Evolutionary conservation across 148 eudicot species (phyloP).

Genomic region (Vaccinium myrtillus): DNA sequence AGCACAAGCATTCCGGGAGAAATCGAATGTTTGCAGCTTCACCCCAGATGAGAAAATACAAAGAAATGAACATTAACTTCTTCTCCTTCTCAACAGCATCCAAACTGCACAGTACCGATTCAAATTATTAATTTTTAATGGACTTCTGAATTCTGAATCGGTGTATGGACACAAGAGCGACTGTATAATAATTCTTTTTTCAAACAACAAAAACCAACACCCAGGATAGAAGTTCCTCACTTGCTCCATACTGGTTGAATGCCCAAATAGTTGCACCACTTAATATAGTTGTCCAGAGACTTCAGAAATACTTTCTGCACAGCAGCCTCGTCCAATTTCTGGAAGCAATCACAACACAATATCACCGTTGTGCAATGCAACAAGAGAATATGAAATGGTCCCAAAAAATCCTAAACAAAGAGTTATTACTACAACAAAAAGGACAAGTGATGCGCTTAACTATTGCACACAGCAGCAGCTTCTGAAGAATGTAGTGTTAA

Average conservation of each 20-base stretch:
- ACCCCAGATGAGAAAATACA: slow-evolving; percentile 94
- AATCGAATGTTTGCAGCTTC: slow-evolving; percentile 95
- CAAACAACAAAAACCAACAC: not conserved
- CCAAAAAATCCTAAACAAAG: not conserved
- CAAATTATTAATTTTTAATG: not conserved
- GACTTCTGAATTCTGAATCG: not conserved
- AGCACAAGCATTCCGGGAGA: slow-evolving; percentile 98
- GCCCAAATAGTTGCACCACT: slow-evolving; percentile 87
- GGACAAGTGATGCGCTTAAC: not conserved
- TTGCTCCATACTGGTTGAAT: slow-evolving; percentile 85
- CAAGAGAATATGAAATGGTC: not conserved
- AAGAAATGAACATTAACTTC: slow-evolving; percentile 66
- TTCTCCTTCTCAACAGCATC: slow-evolving; percentile 83
- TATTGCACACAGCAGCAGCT: not conserved
- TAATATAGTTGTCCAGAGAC: slow-evolving; percentile 89
- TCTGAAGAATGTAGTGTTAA: not conserved
- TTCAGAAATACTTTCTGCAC: slow-evolving; percentile 74
- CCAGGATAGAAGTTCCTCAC: slow-evolving; percentile 39
- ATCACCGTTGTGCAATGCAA: not conserved
- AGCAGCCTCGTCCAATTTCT: slow-evolving; percentile 97
- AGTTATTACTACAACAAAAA: not conserved
- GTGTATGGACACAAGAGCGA: not conserved
- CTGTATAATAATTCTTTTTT: not conserved
- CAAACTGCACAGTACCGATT: slow-evolving; percentile 52
- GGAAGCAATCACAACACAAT: slow-evolving; percentile 27